Percentiles rank a stretch among this genome's conserved stretches.
Evolutionary conservation across 2,329 filamentous ascomycete genomes (phyloP).

Genomic region (Aspergillus unguis): DNA sequence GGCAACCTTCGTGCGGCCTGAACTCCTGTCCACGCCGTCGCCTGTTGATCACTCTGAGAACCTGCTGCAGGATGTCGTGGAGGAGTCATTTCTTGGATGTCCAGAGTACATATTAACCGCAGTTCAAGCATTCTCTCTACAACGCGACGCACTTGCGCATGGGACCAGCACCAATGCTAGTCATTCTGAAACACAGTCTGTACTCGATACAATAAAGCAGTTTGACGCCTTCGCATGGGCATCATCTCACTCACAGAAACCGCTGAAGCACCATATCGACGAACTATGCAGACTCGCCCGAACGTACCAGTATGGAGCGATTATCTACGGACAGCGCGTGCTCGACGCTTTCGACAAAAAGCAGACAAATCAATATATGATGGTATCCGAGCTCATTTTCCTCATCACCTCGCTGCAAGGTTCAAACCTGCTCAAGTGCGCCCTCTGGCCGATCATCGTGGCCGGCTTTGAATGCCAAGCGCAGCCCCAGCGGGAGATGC

Average conservation of each 20-base stretch:
- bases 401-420: slow-evolving; percentile 8
- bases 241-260: slow-evolving; percentile 16
- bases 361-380: background rate
- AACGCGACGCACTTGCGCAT: slow-evolving; percentile 23
- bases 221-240: slow-evolving; percentile 31
- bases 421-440: slow-evolving; percentile 19
- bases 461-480: slow-evolving; percentile 18
- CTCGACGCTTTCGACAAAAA: slow-evolving; percentile 23
- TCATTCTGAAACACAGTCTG: slow-evolving; percentile 8
- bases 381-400: slow-evolving; percentile 7
- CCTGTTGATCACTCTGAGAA: slow-evolving; percentile 14
- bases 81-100: slow-evolving; percentile 37
- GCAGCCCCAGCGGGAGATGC: background rate
- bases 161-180: background rate
- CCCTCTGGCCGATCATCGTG: slow-evolving; percentile 22
- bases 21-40: slow-evolving; percentile 24
- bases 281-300: slow-evolving; percentile 27
- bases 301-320: slow-evolving; percentile 29
- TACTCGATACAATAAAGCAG: slow-evolving; percentile 20
- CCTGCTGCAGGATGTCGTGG: slow-evolving; percentile 26
- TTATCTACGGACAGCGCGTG: slow-evolving; percentile 32
- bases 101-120: slow-evolving; percentile 31
- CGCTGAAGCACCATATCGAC: slow-evolving; percentile 14
- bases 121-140: slow-evolving; percentile 26
- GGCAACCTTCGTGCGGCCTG: slow-evolving; percentile 31